Conservation (phyloP, 306 rosid species). For the Trifolium subterraneum region DNA sequence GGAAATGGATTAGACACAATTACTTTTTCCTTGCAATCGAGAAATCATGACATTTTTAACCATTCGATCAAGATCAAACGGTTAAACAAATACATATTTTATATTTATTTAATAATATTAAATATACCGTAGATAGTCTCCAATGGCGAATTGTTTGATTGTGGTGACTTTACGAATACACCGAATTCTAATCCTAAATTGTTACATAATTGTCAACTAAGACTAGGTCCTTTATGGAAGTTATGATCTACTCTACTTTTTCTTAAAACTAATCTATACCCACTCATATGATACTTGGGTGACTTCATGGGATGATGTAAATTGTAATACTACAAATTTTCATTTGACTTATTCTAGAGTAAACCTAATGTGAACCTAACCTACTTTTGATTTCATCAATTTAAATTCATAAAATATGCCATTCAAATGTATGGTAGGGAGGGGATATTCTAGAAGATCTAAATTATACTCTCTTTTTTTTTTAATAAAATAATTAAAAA, state of each 20-base stretch:
- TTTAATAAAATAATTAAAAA: no score
- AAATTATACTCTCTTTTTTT: background rate
- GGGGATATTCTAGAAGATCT: slow-evolving; percentile 37
- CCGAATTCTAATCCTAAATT: no score
- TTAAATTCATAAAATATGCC: background rate
- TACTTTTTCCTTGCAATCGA: no score
- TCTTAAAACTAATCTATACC: background rate
- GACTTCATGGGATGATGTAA: slow-evolving; percentile 9
- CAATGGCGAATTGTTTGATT: rapidly evolving
- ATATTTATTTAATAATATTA: no score
- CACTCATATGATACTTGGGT: background rate
- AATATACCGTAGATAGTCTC: no score
- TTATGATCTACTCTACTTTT: background rate
- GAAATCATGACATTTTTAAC: no score
- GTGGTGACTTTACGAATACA: no score
- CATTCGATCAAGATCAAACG: no score
- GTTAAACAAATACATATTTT: no score
- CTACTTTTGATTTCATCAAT: slow-evolving; percentile 10
- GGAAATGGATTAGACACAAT: no score
- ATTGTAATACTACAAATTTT: background rate
- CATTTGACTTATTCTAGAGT: slow-evolving; percentile 40
- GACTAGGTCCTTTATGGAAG: background rate
- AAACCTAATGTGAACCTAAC: slow-evolving; percentile 39
- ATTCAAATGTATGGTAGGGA: background rate
- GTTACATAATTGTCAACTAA: slow-evolving; percentile 8